These are phyloP conservation scores for Halenospora varia DNA, from an alignment of 495 filamentous ascomycete species.

Conservation along the genomic window DNA sequence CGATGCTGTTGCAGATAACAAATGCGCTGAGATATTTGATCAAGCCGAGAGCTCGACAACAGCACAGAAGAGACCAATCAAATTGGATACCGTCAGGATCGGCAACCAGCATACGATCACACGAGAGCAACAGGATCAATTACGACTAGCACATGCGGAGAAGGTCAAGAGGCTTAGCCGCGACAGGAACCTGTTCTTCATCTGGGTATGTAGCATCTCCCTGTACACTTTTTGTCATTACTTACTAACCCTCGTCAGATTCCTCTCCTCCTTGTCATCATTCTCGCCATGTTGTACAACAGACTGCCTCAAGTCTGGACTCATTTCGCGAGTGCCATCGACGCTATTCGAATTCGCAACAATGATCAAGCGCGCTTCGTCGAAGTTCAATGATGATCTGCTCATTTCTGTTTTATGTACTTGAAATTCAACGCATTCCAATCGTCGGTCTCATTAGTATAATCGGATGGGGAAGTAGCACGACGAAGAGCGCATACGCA, in stretches of 20 bases:
- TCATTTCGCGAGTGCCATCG: neutral
- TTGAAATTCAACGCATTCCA: neutral
- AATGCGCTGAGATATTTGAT: slow-evolving; percentile 58
- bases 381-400: slow-evolving; percentile 13
- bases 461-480: neutral
- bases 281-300: slow-evolving; percentile 60
- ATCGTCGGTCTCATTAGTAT: neutral
- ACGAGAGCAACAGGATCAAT: slow-evolving; percentile 68
- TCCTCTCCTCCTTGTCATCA: slow-evolving; percentile 56
- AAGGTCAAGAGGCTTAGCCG: slow-evolving; percentile 70
- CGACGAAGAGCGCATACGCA: neutral
- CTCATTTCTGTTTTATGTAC: neutral
- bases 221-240: slow-evolving; percentile 25
- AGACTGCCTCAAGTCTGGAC: slow-evolving; percentile 40
- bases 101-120: slow-evolving; percentile 52
- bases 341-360: slow-evolving; percentile 15
- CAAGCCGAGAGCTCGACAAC: slow-evolving; percentile 28
- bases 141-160: slow-evolving; percentile 65
- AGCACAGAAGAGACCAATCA: slow-evolving; percentile 17
- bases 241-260: slow-evolving; percentile 39
- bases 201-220: slow-evolving; percentile 61
- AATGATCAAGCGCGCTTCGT: slow-evolving; percentile 12
- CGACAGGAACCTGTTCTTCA: slow-evolving; percentile 77
- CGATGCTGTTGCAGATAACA: slow-evolving; percentile 62
- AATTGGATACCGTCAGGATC: slow-evolving; percentile 46